phyloP scores from a whole-genome alignment of 1,139 yeast genomes.

The Wickerhamomyces sp. region DNA sequence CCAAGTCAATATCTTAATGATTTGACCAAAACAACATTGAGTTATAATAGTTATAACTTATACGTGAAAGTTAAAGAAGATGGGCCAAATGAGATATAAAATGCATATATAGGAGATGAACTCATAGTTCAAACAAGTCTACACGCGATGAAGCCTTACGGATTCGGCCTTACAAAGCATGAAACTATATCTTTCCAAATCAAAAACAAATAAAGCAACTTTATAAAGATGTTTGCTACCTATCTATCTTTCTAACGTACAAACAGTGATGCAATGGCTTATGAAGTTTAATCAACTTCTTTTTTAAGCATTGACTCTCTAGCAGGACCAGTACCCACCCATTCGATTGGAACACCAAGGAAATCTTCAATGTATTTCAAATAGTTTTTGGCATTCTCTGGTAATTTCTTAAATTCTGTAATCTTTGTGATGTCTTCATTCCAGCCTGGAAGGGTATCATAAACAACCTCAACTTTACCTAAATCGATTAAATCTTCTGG shows the following conservation, averaged over 20 bases:
- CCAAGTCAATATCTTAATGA: slow-evolving; percentile 30
- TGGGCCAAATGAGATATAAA: neutral
- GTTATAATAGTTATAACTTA: slow-evolving; percentile 43
- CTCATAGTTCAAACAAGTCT: no score
- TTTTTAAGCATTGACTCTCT: slow-evolving; percentile 72
- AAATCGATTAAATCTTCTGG: slow-evolving; percentile 85
- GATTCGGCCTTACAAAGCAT: no score
- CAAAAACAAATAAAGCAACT: no score
- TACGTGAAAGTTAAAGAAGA: slow-evolving; percentile 22
- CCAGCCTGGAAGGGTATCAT: slow-evolving; percentile 94
- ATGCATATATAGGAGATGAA: neutral
- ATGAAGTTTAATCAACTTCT: slow-evolving; percentile 5
- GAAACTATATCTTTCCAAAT: no score
- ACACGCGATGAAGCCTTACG: neutral
- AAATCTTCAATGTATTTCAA: slow-evolving; percentile 80
- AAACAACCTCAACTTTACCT: slow-evolving; percentile 87
- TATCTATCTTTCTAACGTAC: no score
- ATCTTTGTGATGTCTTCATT: slow-evolving; percentile 72
- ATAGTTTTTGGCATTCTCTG: slow-evolving; percentile 82
- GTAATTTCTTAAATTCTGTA: slow-evolving; percentile 69
- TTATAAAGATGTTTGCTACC: no score
- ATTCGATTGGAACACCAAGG: slow-evolving; percentile 77
- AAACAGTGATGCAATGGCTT: no score
- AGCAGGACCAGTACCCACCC: slow-evolving; percentile 99
- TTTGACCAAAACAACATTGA: slow-evolving; percentile 29